Percentiles rank a stretch among this genome's conserved stretches.
These are phyloP conservation scores for Cucurbita pepo DNA, from an alignment of 306 rosid genomes.

Conservation along the genomic window DNA sequence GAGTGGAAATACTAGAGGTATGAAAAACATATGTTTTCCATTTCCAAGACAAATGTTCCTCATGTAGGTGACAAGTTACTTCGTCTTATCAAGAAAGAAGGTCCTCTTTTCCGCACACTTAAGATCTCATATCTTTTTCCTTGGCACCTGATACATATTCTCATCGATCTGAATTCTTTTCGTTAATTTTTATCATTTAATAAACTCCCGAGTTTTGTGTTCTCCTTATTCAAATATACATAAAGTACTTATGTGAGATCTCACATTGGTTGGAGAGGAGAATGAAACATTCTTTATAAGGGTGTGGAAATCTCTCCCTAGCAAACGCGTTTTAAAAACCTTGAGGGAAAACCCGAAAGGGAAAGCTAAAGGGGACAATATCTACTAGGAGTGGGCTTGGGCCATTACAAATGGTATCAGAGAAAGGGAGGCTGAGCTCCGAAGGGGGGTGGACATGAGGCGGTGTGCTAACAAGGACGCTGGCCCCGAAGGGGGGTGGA, in stretches of 20 bases:
- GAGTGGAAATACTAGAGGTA: slow-evolving; percentile 50
- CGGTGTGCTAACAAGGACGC: too few relatives aligned
- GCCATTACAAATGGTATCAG: too few relatives aligned
- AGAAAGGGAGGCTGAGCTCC: too few relatives aligned
- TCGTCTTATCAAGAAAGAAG: neutral
- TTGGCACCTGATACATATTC: neutral
- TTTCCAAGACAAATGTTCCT: neutral
- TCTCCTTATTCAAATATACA: neutral
- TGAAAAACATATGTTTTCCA: neutral
- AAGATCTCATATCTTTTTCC: neutral
- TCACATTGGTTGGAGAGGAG: too few relatives aligned
- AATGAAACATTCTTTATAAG: too few relatives aligned
- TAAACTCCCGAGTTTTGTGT: neutral
- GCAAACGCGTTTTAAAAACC: too few relatives aligned
- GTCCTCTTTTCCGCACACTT: neutral
- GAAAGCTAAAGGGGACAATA: too few relatives aligned
- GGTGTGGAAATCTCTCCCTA: too few relatives aligned
- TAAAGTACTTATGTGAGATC: neutral
- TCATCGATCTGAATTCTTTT: neutral
- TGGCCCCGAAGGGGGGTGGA: too few relatives aligned
- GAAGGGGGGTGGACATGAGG: too few relatives aligned
- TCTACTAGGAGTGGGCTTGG: too few relatives aligned
- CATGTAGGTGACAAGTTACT: neutral
- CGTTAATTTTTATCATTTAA: neutral
- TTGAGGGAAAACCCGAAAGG: too few relatives aligned